Evolutionary conservation across 2,329 filamentous ascomycete species (phyloP), one percentile per base, ranked within the genome.

Genomic region (Alternaria rosae): DNA sequence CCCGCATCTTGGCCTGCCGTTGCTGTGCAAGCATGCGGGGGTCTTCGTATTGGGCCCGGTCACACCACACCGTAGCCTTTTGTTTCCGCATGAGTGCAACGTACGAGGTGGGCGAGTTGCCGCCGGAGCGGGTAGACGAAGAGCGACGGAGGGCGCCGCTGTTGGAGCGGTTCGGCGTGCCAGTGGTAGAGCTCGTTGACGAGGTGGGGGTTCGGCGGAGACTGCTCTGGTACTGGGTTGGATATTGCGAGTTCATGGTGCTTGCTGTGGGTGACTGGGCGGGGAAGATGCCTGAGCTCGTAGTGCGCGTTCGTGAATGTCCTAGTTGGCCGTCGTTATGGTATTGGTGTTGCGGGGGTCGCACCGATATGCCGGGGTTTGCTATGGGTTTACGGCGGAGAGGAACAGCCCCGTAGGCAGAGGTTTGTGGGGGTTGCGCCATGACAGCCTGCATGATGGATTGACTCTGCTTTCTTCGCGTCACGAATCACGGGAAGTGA

Each of bases 21-120:
- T 97, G 93, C 73, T 94, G 91, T 26, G 93, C 93, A 5, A 91
- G 83, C 59, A 95, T 83, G 53, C 93, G 87, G 1, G 94, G 92
- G 77, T 99, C 95, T 80, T 98, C 93, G 65, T 92, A 89, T 78
- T 99, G 95, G 10, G 94, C 88, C 56, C 94, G 91, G 77, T 98
- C 95, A 82, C 94, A 97, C 95, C 95, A 99, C 5, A 99, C 95
- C 0, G 95, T 99, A 30, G 93, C 95, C 79, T 98, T 98, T 81
- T 99, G 95, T 78, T 94, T 94, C 65, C 95, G 89, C 82, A 99
- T 90, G n/a, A 97, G 86, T 35, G 95, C 94, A 54, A 99, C 95
- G 80, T 99, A 99, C 67, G 93, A 90, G n/a, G 86, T 86, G 2
- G 91, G 77, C 52, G 82, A 83, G 57, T 83, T 84, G 65, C 86